These are phyloP conservation scores for Lindgomyces ingoldianus DNA, from an alignment of 495 filamentous ascomycete genomes.

Conservation along the genomic window DNA sequence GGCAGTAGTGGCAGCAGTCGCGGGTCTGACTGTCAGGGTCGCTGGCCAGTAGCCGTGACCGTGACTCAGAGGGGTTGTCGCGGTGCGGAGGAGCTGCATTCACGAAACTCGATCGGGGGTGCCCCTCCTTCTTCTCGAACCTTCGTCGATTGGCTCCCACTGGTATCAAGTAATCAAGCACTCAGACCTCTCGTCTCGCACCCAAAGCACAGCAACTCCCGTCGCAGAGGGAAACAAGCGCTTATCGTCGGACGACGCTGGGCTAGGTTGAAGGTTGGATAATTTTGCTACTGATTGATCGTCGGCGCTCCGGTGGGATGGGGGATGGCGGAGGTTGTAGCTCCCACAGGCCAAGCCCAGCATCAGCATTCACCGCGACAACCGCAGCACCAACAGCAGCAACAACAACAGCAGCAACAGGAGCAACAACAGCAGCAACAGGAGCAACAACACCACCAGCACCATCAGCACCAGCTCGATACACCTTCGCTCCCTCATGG, in stretches of 20 bases:
- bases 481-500: conserved; percentile 5
- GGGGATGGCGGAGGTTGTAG: conserved; percentile 31
- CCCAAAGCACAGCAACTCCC: too few relatives aligned
- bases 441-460: not conserved
- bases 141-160: conserved; percentile 25
- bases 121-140: not conserved
- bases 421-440: conserved; percentile 13
- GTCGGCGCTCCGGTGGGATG: conserved; percentile 27
- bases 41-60: conserved; percentile 16
- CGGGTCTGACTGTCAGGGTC: not conserved
- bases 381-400: not conserved
- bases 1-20: not conserved
- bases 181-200: too few relatives aligned
- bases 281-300: not conserved
- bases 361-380: conserved; percentile 14
- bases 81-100: conserved; percentile 16
- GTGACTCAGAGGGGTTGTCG: conserved; percentile 29
- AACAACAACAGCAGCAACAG: not conserved
- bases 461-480: not conserved
- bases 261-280: not conserved
- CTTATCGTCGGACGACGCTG: not conserved
- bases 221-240: not conserved
- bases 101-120: conserved; percentile 12
- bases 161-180: too few relatives aligned
- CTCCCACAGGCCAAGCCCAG: conserved; percentile 29